Evolutionary conservation across 805 yeast species (phyloP), one percentile per base, ranked within the genome.

Genomic region (Zygosaccharomyces bisporus): DNA sequence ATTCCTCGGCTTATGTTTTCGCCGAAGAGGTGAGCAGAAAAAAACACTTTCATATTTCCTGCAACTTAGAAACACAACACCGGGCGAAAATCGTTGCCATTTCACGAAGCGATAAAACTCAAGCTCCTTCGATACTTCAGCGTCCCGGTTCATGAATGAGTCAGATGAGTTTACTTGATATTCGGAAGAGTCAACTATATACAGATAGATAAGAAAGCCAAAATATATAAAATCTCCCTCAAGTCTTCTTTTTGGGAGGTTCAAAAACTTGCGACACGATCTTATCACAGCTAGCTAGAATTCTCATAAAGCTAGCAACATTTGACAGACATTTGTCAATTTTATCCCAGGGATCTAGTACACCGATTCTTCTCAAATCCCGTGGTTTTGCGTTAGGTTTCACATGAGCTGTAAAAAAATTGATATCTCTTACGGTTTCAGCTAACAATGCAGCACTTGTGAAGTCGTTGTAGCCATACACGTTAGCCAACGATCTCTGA

Each of bases 341-440:
- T 24, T 46, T 51, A 34, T 50, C 53, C 62, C 61, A 58, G 8
- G 65, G 63, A 24, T 61, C 64, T 9, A 61, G 13, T 2, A 45
- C 16, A 3, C 64, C 64, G 4, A n/a, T 10, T 13, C 43, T 35
- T n/a, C 43, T n/a, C 33, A 47, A 40, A 21, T 53, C 43, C 21
- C 25, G 29, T n/a, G 20, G 14, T 13, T 30, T 42, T 4, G 41
- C 27, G 14, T 34, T 23, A 13, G 45, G 47, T 14, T 31, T 36
- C 1, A 58, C 20, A 19, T 35, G 35, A 5, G 57, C 58, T 6
- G 36, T 42, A 5, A 31, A 29, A 40, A 56, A 53, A 0, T 34
- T 18, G 2, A 30, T 37, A 6, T 45, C 45, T 8, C 35, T 23
- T 7, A 51, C 47, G 3, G 63, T 55, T 9, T 54, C 49, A 3